Evolutionary conservation across 192 early-diverging fungal species (phyloP).

Genomic region (Phycomyces blakesleeanus): DNA sequence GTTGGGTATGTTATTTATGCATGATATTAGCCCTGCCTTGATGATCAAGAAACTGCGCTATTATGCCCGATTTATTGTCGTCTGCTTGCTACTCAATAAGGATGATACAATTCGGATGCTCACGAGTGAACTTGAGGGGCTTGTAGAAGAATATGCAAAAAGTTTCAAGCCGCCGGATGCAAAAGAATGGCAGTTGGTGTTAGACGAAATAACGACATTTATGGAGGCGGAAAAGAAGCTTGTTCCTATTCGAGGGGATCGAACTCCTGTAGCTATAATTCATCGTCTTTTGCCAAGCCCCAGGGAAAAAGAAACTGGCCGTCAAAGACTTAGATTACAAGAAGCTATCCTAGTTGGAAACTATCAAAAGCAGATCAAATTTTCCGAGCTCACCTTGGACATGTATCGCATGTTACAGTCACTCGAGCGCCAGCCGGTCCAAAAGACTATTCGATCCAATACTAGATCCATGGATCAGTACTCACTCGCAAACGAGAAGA

Average conservation of each 20-base stretch:
- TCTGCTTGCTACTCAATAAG: conserved; percentile 84
- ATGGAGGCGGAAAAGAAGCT: conserved; percentile 85
- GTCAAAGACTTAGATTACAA: conserved; percentile 66
- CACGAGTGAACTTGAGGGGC: conserved; percentile 74
- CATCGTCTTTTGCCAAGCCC: conserved; percentile 52
- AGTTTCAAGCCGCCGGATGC: conserved; percentile 86
- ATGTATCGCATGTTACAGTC: conserved; percentile 96
- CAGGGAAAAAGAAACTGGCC: conserved; percentile 53
- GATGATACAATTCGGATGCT: conserved; percentile 75
- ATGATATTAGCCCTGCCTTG: conserved; percentile 64
- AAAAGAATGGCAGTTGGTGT: conserved; percentile 82
- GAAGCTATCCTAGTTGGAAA: conserved; percentile 97
- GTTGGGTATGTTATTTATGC: not conserved
- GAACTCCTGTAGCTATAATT: conserved; percentile 46
- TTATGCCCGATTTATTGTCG: conserved; percentile 96
- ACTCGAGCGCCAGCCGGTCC: conserved; percentile 49
- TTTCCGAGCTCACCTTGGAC: conserved; percentile 93
- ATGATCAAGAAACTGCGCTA: conserved; percentile 98
- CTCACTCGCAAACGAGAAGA: not conserved
- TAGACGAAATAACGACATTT: conserved; percentile 77
- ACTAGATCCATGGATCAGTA: not conserved
- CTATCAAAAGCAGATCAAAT: conserved; percentile 94
- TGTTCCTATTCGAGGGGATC: conserved; percentile 51
- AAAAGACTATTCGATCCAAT: not conserved
- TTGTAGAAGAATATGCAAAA: conserved; percentile 86